phyloP scores from a whole-genome alignment of 768 basidiomycete genomes.

The Dentipellis fragilis region DNA sequence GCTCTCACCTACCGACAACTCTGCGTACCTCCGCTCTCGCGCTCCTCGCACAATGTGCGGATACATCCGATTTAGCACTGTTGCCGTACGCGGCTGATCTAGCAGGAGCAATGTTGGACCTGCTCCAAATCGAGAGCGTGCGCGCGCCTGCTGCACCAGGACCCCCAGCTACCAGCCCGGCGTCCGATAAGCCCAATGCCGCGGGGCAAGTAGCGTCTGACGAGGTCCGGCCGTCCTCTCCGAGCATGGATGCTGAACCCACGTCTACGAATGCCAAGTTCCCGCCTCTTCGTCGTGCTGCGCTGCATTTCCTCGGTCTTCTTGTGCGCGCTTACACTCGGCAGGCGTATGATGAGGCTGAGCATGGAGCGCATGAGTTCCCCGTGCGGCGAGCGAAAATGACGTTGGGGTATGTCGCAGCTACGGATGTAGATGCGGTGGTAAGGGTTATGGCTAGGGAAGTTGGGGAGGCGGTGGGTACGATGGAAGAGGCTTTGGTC shows the following conservation, averaged over 20 bases:
- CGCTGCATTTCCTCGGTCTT: slow-evolving; percentile 70
- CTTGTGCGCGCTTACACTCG: slow-evolving; percentile 52
- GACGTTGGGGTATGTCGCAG: slow-evolving; percentile 12
- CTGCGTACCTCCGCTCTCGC: slow-evolving; percentile 62
- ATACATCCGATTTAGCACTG: slow-evolving; percentile 52
- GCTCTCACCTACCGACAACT: slow-evolving; percentile 52
- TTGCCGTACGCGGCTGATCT: slow-evolving; percentile 55
- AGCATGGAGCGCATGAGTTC: slow-evolving; percentile 1
- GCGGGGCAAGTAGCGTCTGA: slow-evolving; percentile 2
- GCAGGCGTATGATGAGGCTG: slow-evolving; percentile 30
- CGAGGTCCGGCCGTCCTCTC: background rate
- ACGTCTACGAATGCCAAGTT: slow-evolving; percentile 51
- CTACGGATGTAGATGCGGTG: slow-evolving; percentile 8
- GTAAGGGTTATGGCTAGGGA: slow-evolving; percentile 13
- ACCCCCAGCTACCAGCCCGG: background rate
- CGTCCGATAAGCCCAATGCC: slow-evolving; percentile 11
- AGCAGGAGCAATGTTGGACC: slow-evolving; percentile 59
- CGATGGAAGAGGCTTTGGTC: slow-evolving; percentile 5
- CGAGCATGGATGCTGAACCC: slow-evolving; percentile 47
- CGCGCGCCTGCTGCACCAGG: slow-evolving; percentile 11
- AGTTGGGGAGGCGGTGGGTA: slow-evolving; percentile 8
- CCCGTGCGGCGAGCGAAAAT: slow-evolving; percentile 5
- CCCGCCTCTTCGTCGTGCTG: slow-evolving; percentile 77
- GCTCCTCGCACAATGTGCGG: slow-evolving; percentile 65
- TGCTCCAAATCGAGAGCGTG: slow-evolving; percentile 57